These are phyloP conservation scores for Heterococcus sp. DNA, from an alignment of 108 stramenopile genomes.

Conservation along the genomic window DNA sequence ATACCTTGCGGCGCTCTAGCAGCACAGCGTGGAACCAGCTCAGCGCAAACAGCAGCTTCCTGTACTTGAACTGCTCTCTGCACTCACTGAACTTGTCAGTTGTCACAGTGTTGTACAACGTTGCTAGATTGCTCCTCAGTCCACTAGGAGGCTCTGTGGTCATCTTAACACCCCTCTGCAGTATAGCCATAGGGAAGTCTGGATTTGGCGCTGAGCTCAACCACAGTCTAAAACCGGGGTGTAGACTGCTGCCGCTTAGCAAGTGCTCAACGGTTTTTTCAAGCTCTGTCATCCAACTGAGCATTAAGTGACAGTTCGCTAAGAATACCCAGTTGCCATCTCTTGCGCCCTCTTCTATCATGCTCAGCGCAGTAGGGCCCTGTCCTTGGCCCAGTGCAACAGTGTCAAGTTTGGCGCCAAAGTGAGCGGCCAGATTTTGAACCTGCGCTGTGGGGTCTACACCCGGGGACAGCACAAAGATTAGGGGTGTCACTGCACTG, in stretches of 20 bases:
- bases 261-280: conserved; percentile 59
- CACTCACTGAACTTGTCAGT: conserved; percentile 51
- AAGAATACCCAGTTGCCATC: conserved; percentile 63
- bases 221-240: conserved; percentile 63
- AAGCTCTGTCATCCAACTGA: conserved; percentile 64
- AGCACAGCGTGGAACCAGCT: conserved; percentile 68
- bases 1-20: conserved; percentile 59
- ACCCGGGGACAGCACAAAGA: conserved; percentile 67
- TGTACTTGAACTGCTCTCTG: conserved; percentile 50
- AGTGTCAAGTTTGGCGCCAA: conserved; percentile 42
- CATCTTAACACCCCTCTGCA: conserved; percentile 66
- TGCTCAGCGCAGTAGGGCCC: conserved; percentile 55
- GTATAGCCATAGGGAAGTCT: conserved; percentile 63
- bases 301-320: conserved; percentile 68
- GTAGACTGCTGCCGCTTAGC: conserved; percentile 1
- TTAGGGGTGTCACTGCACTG: conserved; percentile 48
- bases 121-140: conserved; percentile 58
- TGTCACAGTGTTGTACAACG: conserved; percentile 63
- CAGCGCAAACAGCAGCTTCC: conserved; percentile 63
- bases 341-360: conserved; percentile 49
- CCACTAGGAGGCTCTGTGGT: conserved; percentile 68
- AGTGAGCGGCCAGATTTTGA: conserved; percentile 13
- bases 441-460: conserved; percentile 65
- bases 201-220: conserved; percentile 61
- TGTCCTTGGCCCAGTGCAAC: conserved; percentile 67